Conservation (phyloP, 352 stramenopile genomes). For the Globisporangium emineosum region DNA sequence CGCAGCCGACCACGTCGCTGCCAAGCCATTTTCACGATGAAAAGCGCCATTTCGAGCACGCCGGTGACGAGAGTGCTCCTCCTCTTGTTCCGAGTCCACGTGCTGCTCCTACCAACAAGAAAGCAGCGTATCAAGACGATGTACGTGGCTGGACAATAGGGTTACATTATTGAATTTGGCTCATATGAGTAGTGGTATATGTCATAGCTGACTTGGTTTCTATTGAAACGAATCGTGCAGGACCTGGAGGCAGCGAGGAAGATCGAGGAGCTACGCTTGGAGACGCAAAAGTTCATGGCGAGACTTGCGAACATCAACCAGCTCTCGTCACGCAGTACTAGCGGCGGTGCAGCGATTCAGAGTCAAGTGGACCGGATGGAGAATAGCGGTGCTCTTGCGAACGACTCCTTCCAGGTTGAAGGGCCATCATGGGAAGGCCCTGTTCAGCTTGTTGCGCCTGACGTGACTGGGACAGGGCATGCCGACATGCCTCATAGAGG, state of each 20-base stretch:
- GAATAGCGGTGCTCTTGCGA: not conserved
- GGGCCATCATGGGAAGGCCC: not conserved
- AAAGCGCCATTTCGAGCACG: conserved; percentile 3
- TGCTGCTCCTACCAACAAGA: not conserved
- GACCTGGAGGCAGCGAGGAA: not conserved
- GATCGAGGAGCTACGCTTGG: conserved; percentile 8
- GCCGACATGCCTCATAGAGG: not conserved
- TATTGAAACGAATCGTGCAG: not conserved
- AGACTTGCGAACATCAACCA: not conserved
- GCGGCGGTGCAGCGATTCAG: not conserved
- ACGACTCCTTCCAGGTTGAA: not conserved
- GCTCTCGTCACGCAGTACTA: not conserved
- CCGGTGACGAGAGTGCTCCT: not conserved
- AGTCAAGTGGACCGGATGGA: not conserved
- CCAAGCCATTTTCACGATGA: not conserved
- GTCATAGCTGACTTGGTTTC: not conserved
- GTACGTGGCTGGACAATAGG: not conserved
- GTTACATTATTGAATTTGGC: not conserved
- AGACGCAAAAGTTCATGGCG: conserved; percentile 10
- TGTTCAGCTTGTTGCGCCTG: not conserved
- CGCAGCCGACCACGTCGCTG: not conserved
- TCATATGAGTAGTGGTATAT: not conserved
- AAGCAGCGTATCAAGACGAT: not conserved
- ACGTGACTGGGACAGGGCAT: not conserved
- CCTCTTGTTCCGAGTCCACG: too few species aligned